These are phyloP conservation scores for Phytophthora pseudosyringae DNA, from an alignment of 352 stramenopile species.

Conservation along the genomic window DNA sequence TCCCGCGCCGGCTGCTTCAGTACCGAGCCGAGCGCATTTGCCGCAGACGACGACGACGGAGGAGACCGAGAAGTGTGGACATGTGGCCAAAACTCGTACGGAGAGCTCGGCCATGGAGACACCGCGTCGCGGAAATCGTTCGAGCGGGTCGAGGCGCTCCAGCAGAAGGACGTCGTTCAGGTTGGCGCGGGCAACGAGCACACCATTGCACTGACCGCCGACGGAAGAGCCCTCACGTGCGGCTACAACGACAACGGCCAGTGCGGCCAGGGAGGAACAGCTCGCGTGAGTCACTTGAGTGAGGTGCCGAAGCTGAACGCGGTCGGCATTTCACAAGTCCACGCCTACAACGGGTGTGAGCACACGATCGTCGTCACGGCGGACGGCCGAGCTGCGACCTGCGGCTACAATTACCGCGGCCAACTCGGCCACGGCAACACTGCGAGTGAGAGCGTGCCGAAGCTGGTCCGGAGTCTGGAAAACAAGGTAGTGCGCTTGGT, in stretches of 20 bases:
- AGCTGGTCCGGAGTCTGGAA: constrained; percentile 80
- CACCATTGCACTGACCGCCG: constrained; percentile 77
- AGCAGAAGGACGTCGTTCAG: constrained; percentile 82
- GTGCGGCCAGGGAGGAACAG: constrained; percentile 89
- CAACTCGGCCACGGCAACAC: constrained; percentile 93
- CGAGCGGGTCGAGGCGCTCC: constrained; percentile 71
- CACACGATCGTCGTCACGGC: constrained; percentile 87
- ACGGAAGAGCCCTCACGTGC: constrained; percentile 86
- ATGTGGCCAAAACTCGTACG: constrained; percentile 95
- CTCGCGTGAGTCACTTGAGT: constrained; percentile 77
- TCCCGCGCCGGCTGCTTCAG: not conserved
- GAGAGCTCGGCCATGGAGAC: constrained; percentile 93
- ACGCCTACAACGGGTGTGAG: constrained; percentile 95
- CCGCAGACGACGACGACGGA: constrained; percentile 38
- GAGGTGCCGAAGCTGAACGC: constrained; percentile 72
- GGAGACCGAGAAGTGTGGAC: constrained; percentile 92
- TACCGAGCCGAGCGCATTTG: constrained; percentile 6
- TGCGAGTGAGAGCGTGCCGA: constrained; percentile 83
- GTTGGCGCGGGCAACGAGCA: constrained; percentile 94
- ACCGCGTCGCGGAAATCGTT: constrained; percentile 86
- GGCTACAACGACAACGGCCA: constrained; percentile 96
- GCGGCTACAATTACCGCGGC: constrained; percentile 94
- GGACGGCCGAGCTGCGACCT: constrained; percentile 82
- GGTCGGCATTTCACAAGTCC: constrained; percentile 68
- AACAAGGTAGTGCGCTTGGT: constrained; percentile 72